Evolutionary conservation across 148 eudicot species (phyloP), one percentile per base, ranked within the genome.

Genomic region (Rhododendron kiyosumense): DNA sequence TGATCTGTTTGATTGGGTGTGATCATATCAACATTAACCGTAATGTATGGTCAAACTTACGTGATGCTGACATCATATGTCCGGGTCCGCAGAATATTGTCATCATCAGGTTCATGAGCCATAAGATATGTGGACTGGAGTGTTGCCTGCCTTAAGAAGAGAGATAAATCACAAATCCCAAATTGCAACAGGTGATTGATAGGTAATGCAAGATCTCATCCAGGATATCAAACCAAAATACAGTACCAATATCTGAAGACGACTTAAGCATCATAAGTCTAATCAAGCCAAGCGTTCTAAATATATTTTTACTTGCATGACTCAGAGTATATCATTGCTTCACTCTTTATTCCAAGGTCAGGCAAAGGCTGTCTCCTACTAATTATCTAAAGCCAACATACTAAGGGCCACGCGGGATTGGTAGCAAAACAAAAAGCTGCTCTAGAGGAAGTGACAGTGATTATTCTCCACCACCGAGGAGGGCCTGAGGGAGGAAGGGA

Each of bases 51-150:
- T 59, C 65, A 20, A 36, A 65, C 92, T 87, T 94, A 96, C 99
- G 99, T 92, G 88, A 96, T 94, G 96, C 98, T 96, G 88, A 96
- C 93, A 89, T 96, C 99, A 92, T 96, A 96, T 78, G 99, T 96
- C 80, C 98, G 94, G 30, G 99, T 94, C 73, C 98, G 88, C 43
- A 96, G 88, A 83, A 96, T 96, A 88, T 96, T 95, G 88, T 95
- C 99, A 81, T 95, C 98, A 88, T 95, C 98, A 83, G 99, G 98
- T 89, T 96, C 99, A 84, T 96, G 93, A 88, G 99, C 99, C 82
- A 95, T 95, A 24, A 96, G 93, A 89, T 95, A 96, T 59, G 94
- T 89, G 52, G 93, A 79, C 88, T 92, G 94, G 71, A 95, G 96
- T 15, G 94, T 93, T 85, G 97, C 95, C 99, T 95, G 95, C 87